Conservation (phyloP, 1,284 basidiomycete genomes). For the Sanghuangporus baumii region DNA sequence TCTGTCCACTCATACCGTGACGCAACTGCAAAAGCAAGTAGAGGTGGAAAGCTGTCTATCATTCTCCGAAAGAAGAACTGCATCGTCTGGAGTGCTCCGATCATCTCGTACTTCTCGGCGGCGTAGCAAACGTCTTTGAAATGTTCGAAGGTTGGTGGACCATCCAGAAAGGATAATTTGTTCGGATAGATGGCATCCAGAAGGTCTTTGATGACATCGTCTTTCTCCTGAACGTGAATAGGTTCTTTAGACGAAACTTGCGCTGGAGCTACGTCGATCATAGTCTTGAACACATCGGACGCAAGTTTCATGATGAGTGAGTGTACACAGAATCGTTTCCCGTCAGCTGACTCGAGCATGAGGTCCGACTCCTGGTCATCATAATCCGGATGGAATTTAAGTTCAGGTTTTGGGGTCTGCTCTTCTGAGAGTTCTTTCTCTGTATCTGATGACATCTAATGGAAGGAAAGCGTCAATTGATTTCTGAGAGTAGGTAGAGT, state of each 20-base stretch:
- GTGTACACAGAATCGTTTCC: slow-evolving; percentile 9
- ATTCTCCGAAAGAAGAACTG: neutral
- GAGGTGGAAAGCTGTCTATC: neutral
- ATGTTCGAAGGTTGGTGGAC: neutral
- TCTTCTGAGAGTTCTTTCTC: neutral
- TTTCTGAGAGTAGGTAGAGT: too few relatives aligned
- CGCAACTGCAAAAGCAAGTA: neutral
- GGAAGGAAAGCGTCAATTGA: too few relatives aligned
- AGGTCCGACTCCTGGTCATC: slow-evolving; percentile 8
- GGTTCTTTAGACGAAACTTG: neutral
- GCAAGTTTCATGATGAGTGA: slow-evolving; percentile 8
- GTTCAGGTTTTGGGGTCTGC: neutral
- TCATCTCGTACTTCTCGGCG: slow-evolving; percentile 2
- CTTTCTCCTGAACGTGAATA: neutral
- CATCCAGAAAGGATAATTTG: neutral
- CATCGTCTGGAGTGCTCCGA: neutral
- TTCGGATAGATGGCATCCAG: slow-evolving; percentile 13
- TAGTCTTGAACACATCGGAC: slow-evolving; percentile 4
- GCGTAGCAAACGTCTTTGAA: neutral
- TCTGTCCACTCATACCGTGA: neutral
- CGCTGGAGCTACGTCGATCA: neutral
- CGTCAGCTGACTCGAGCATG: slow-evolving; percentile 9
- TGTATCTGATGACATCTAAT: neutral
- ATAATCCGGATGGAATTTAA: neutral
- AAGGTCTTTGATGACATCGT: neutral